phyloP scores from a whole-genome alignment of 441 rosid species.

The Sinapis alba region DNA sequence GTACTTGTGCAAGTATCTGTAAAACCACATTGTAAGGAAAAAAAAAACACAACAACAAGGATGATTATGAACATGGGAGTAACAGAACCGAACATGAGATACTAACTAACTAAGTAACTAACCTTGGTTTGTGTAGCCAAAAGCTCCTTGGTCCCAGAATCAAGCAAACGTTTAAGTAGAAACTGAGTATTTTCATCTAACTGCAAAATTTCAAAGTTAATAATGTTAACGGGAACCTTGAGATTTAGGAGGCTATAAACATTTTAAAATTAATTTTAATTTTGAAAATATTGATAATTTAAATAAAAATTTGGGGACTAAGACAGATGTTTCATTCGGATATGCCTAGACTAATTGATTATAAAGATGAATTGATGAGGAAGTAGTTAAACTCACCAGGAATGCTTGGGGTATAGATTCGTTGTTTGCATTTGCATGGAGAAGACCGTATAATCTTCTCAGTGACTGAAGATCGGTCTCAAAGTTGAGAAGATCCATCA shows the following conservation, averaged over 20 bases:
- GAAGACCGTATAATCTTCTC: slow-evolving; percentile 46
- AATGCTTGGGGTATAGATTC: background rate
- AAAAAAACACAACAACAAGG: background rate
- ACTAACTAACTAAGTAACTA: slow-evolving; percentile 25
- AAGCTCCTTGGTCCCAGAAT: slow-evolving; percentile 41
- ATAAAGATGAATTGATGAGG: no score
- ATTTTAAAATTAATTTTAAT: no score
- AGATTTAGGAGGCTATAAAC: no score
- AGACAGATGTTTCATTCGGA: no score
- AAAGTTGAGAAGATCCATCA: slow-evolving; percentile 39
- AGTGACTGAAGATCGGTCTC: slow-evolving; percentile 43
- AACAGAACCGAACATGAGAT: background rate
- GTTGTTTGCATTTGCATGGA: slow-evolving; percentile 24
- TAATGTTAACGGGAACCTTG: no score
- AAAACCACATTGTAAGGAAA: background rate
- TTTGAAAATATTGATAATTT: no score
- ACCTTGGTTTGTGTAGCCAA: slow-evolving; percentile 41
- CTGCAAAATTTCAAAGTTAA: slow-evolving; percentile 9
- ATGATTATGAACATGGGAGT: background rate
- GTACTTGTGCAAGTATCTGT: slow-evolving; percentile 44
- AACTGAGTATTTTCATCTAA: slow-evolving; percentile 40
- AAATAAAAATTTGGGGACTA: no score
- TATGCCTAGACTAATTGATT: no score
- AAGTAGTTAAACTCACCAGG: slow-evolving; percentile 19
- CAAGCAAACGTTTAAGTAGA: slow-evolving; percentile 47